Conservation (phyloP, 371 early-diverging fungal genomes). For the Lichtheimia hyalospora region DNA sequence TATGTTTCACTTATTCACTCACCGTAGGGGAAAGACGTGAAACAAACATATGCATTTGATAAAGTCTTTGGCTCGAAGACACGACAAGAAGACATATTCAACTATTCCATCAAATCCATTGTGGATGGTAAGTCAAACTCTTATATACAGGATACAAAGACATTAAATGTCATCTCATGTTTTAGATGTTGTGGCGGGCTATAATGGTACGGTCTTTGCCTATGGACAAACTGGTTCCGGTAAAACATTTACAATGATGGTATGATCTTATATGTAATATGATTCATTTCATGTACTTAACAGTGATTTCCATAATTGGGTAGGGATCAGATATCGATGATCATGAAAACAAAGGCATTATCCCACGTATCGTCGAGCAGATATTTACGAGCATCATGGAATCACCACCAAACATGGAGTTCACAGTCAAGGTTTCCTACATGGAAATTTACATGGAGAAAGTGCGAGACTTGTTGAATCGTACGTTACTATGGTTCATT, state of each 20-base stretch:
- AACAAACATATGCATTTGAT: conserved; percentile 75
- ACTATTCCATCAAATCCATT: conserved; percentile 81
- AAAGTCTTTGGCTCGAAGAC: conserved; percentile 79
- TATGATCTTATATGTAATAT: conserved; percentile 35
- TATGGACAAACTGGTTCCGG: conserved; percentile 96
- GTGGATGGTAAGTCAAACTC: conserved; percentile 68
- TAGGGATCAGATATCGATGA: conserved; percentile 86
- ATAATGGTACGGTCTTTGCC: conserved; percentile 95
- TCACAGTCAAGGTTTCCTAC: conserved; percentile 86
- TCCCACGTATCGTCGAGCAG: conserved; percentile 86
- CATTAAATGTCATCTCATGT: not conserved
- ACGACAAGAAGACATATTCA: conserved; percentile 80
- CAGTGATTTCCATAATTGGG: too few species aligned
- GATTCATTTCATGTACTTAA: conserved; percentile 53
- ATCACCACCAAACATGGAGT: conserved; percentile 82
- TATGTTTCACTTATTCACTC: conserved; percentile 6
- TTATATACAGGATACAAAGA: not conserved
- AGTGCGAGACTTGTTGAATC: conserved; percentile 90
- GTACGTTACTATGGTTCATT: conserved; percentile 33
- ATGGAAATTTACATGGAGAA: conserved; percentile 99
- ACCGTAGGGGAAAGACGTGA: conserved; percentile 15
- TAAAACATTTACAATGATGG: conserved; percentile 98
- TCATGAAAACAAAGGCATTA: conserved; percentile 79
- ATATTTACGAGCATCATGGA: conserved; percentile 82
- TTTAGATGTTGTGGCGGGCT: conserved; percentile 44